Base-by-base conservation (phyloP, 768 basidiomycete species). In the Exidia glandulosa region DNA sequence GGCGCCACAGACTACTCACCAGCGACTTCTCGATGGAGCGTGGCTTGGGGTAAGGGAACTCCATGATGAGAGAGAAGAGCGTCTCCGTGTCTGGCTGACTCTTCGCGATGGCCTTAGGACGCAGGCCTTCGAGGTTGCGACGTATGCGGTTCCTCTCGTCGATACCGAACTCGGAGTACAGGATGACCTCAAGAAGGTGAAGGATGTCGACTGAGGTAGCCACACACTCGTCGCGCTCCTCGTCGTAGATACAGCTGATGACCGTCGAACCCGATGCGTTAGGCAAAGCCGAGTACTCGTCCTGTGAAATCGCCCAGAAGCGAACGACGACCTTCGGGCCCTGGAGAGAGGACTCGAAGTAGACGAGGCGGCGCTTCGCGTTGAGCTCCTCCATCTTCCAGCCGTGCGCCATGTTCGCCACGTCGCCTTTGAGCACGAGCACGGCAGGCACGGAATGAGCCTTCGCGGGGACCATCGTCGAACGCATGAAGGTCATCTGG, bases 101-200 rank as follows among this genome's bases (percentile, higher is more conserved):
- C 75, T 96, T 99, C 31, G 88, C 88, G 3, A 97, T 85, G 1
- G 94, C 96, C 59, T 83, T 87, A 1, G 95, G 95, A 57, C 86
- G 80, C 68, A 96, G 87, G 29, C 90, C 91, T 71, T 99, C 94
- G 32, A 99, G 76, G 72, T 98, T 98, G 60, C 94, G 81, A 63
- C 95, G 79, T 66, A 97, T 95, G 57, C 95, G 79, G 67, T 97
- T 97, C 79, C 95, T 97, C 78, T 97, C 95, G 72, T 96, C 93
- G 55, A 96, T 88, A 32, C 85, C 86, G 68, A 96, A 94, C 56
- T 87, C 79, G 48, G 87, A 90, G 41, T 83, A 79, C 55, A 88
- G 74, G 63, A 85, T 84, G 2, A 81, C 79, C 74, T 97, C 92
- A 58, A 98, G 82, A 32, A 98, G 80, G 70, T 87, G 90, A 67